Conservation (phyloP, 768 basidiomycete genomes). For the Termitomyces sp. region DNA sequence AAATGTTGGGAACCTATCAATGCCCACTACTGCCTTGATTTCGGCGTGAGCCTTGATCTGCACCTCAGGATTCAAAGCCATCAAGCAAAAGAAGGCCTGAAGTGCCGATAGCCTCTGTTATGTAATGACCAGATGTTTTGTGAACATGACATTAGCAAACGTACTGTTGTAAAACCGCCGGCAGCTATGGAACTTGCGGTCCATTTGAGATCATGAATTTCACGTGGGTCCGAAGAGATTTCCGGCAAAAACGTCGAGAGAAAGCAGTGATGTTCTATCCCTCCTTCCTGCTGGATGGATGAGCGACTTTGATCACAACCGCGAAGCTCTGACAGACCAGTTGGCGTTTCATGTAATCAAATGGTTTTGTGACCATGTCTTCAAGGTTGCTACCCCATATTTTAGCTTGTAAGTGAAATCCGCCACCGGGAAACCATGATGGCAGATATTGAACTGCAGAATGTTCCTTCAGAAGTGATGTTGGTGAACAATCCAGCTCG, state of each 20-base stretch:
- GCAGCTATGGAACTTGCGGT: background rate
- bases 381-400: background rate
- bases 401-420: background rate
- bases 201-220: conserved; percentile 2
- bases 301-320: background rate
- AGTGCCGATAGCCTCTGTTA: no score
- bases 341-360: background rate
- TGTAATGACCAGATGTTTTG: no score
- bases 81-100: conserved; percentile 25
- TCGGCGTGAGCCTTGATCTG: conserved; percentile 21
- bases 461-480: no score
- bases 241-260: background rate
- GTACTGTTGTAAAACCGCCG: background rate
- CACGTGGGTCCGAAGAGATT: no score
- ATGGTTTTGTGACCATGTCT: background rate
- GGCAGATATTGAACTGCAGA: conserved; percentile 9
- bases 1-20: conserved; percentile 20
- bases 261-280: background rate
- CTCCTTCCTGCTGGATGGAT: background rate
- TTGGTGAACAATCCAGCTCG: no score
- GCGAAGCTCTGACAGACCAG: no score
- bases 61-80: conserved; percentile 23
- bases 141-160: no score
- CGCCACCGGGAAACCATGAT: conserved; percentile 8
- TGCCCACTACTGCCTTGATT: conserved; percentile 20